Conservation (phyloP, 2,329 filamentous ascomycete species). For the Lecanoromycetidae sp. region DNA sequence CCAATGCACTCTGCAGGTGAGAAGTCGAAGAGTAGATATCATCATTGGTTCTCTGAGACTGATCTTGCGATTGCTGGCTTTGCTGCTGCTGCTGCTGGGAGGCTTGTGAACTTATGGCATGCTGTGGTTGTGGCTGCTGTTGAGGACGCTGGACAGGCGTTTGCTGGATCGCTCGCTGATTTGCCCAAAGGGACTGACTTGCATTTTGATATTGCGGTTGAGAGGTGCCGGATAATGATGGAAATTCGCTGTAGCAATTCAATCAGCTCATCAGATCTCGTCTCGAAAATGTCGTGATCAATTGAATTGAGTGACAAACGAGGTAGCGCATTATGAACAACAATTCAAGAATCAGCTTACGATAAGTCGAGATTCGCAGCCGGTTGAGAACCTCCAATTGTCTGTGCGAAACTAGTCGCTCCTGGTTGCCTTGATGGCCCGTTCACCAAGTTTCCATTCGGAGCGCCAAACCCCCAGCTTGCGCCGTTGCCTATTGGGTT, state of each 20-base stretch:
- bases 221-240: conserved; percentile 46
- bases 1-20: conserved; percentile 40
- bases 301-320: conserved; percentile 19
- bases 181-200: conserved; percentile 45
- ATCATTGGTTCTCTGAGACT: conserved; percentile 36
- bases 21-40: conserved; percentile 35
- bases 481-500: conserved; percentile 38
- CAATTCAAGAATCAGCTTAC: too few relatives aligned
- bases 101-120: conserved; percentile 23
- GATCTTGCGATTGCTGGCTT: conserved; percentile 30
- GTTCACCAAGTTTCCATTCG: conserved; percentile 40
- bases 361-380: conserved; percentile 44
- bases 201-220: conserved; percentile 43
- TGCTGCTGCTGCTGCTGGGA: conserved; percentile 21
- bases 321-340: too few relatives aligned
- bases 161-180: conserved; percentile 42
- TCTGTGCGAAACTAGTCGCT: conserved; percentile 45
- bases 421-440: conserved; percentile 40
- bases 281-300: not conserved
- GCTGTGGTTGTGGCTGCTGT: conserved; percentile 27
- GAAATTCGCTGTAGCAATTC: conserved; percentile 44
- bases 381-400: conserved; percentile 41
- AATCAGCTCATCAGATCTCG: not conserved
- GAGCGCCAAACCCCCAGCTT: conserved; percentile 46
- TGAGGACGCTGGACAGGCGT: conserved; percentile 43